Evolutionary conservation across 2,329 filamentous ascomycete genomes (phyloP).

Genomic region (Sclerotinia sclerotiorum): DNA sequence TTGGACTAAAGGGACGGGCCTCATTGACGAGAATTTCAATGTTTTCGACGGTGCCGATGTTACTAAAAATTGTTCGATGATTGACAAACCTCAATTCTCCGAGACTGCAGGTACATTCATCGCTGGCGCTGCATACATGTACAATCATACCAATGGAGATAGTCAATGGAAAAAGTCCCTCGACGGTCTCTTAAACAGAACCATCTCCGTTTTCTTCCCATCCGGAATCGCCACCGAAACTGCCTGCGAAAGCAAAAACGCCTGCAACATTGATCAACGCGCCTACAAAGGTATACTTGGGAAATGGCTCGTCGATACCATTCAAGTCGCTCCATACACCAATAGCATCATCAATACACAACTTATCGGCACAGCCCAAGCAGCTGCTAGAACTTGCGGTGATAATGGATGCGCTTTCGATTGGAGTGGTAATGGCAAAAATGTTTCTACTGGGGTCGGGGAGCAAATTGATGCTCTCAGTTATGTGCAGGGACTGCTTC

Average conservation of each 20-base stretch:
- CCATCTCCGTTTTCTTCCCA: slow-evolving; percentile 54
- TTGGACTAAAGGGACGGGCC: slow-evolving; percentile 55
- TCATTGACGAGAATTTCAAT: slow-evolving; percentile 60
- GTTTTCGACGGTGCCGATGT: slow-evolving; percentile 65
- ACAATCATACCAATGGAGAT: slow-evolving; percentile 48
- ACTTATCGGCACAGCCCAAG: slow-evolving; percentile 57
- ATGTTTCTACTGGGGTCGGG: slow-evolving; percentile 45
- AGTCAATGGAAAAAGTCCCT: slow-evolving; percentile 55
- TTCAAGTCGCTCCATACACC: slow-evolving; percentile 62
- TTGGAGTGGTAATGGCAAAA: slow-evolving; percentile 57
- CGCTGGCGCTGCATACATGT: slow-evolving; percentile 66
- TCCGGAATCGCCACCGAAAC: slow-evolving; percentile 63
- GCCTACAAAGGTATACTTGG: slow-evolving; percentile 71
- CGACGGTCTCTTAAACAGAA: slow-evolving; percentile 54
- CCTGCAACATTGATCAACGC: slow-evolving; percentile 70
- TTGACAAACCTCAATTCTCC: slow-evolving; percentile 64
- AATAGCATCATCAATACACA: slow-evolving; percentile 55
- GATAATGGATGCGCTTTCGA: slow-evolving; percentile 64
- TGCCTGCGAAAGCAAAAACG: slow-evolving; percentile 59
- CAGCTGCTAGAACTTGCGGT: slow-evolving; percentile 61
- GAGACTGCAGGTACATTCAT: slow-evolving; percentile 64
- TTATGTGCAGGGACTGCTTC: slow-evolving; percentile 47
- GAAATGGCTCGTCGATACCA: slow-evolving; percentile 62
- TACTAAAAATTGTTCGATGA: slow-evolving; percentile 54
- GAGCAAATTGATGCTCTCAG: slow-evolving; percentile 57